These are phyloP conservation scores for Nymphaea thermarum DNA, from an alignment of 164 flowering plant species.

Conservation along the genomic window DNA sequence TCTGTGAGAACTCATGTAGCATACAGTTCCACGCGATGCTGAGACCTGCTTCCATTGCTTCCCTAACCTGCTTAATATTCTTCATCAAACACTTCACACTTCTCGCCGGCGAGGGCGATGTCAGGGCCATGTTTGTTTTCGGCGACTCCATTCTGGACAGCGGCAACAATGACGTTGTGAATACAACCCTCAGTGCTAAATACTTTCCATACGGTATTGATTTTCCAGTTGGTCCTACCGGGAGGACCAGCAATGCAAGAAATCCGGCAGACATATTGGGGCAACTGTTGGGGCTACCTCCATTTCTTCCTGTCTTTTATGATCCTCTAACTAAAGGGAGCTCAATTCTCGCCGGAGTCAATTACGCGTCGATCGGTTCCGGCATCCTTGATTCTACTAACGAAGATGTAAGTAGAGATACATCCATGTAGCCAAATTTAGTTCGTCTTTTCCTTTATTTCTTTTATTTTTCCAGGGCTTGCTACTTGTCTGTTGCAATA, in stretches of 20 bases:
- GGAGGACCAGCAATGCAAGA: constrained; percentile 3
- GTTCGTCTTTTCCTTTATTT: too few relatives aligned
- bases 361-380: neutral
- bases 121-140: constrained; percentile 42
- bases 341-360: neutral
- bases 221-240: constrained; percentile 46
- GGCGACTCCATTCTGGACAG: constrained; percentile 65
- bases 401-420: too few relatives aligned
- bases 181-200: constrained; percentile 29
- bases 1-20: too few relatives aligned
- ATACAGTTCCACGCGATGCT: too few relatives aligned
- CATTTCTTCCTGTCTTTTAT: neutral
- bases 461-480: too few relatives aligned
- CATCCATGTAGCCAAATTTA: too few relatives aligned
- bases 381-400: too few relatives aligned
- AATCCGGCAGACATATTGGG: neutral
- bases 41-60: too few relatives aligned
- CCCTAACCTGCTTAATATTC: too few relatives aligned
- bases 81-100: too few relatives aligned
- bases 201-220: constrained; percentile 57
- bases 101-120: neutral
- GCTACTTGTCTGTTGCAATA: too few relatives aligned
- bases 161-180: constrained; percentile 61
- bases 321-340: neutral
- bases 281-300: neutral